Conservation (phyloP, 306 rosid genomes). For the Castanea sativa region DNA sequence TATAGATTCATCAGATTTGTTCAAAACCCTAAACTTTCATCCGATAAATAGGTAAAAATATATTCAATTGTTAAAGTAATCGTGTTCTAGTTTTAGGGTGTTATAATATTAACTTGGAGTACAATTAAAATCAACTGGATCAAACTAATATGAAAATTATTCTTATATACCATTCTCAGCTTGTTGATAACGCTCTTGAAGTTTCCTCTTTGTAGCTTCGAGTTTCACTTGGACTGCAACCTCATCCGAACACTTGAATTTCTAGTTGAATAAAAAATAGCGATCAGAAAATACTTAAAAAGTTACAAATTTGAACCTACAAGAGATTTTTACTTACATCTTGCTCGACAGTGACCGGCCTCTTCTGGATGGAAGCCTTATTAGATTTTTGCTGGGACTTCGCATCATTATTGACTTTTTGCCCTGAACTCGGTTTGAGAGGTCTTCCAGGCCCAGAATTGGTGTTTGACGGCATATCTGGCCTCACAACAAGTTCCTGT, state of each 20-base stretch:
- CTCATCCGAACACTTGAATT: conserved; percentile 55
- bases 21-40: not conserved
- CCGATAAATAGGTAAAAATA: not conserved
- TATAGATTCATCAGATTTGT: conserved; percentile 8
- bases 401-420: conserved; percentile 29
- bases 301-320: not conserved
- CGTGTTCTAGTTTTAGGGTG: not conserved
- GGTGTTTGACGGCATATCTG: conserved; percentile 42
- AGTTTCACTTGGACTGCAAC: conserved; percentile 63
- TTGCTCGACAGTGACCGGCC: conserved; percentile 43
- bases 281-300: conserved; percentile 28
- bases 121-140: not conserved
- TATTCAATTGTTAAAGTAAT: no score
- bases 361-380: conserved; percentile 39
- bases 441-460: conserved; percentile 54
- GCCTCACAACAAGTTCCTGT: conserved; percentile 47
- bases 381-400: conserved; percentile 45
- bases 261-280: conserved; percentile 31
- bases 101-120: no score
- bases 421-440: conserved; percentile 43
- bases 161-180: conserved; percentile 70
- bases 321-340: conserved; percentile 44
- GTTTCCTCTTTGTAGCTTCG: conserved; percentile 94
- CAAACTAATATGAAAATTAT: not conserved
- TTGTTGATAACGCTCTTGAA: conserved; percentile 94